Base-by-base conservation (phyloP, 257 asterid species). In the Solanum microdontum region DNA sequence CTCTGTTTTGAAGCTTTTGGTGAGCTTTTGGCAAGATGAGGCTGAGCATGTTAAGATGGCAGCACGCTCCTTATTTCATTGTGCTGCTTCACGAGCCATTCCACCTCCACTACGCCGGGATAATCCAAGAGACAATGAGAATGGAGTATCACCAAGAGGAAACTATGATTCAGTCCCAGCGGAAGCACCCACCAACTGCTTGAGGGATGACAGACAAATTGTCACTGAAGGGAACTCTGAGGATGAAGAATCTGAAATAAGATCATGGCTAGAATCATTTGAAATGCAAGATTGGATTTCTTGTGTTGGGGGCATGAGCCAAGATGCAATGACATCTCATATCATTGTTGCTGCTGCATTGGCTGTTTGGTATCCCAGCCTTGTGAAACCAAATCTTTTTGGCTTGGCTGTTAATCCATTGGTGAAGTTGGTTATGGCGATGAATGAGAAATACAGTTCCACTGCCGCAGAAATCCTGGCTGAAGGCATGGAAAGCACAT, bases 381-480 rank as follows among this genome's bases (percentile, higher is more conserved):
- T 95, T 73, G 98, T 94, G 89, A 94, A 93, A 87, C 92, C 91
- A 26, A 91, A 89, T 75, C 97, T 97, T 90, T 87, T 98, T 66
- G 86, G 64, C 37, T 86, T 95, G 88, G 93, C 89, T 87, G 97
- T 95, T 89, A 97, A 94, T 90, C 96, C 95, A 66, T 90, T 97
- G 91, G 85, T 97, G 84, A 95, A 94, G 89, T 87, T 97, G 93
- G 98, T 95, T 85, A 94, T 92, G 99, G 93, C 99, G 84, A 94
- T 92, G 94, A 95, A 94, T 88, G 99, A 94, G 88, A 97, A 93
- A 89, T 97, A 93, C 86, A 94, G 98, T 90, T 89, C 91, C 45
- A 94, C 96, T 88, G 99, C 99, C n/a, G 98, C 99, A 76, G 99
- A 97, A 92, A 93, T 95, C 93, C 94, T 97, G 87, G 98, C 99